Evolutionary conservation across 2,329 filamentous ascomycete species (phyloP).

Genomic region (Cladosporium sp.): DNA sequence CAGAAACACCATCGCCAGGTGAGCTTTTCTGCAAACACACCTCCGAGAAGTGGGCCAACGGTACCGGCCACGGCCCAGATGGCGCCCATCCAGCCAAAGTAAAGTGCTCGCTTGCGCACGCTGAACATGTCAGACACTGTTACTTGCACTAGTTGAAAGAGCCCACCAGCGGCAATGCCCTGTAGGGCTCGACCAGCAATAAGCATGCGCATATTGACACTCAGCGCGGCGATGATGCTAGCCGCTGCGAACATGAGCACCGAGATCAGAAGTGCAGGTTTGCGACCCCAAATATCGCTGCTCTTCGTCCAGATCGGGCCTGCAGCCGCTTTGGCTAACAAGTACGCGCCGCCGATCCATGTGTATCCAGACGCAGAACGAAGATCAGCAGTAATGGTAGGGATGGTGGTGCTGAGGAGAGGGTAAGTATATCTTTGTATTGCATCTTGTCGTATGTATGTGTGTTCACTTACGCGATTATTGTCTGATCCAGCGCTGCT

Average conservation of each 20-base stretch:
- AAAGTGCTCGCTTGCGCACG: constrained; percentile 36
- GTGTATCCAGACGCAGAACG: constrained; percentile 69
- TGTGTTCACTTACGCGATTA: constrained; percentile 44
- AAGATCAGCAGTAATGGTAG: constrained; percentile 61
- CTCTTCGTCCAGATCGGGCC: constrained; percentile 67
- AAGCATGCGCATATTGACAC: constrained; percentile 47
- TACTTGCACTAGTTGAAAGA: constrained; percentile 51
- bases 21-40: constrained; percentile 43
- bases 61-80: constrained; percentile 55
- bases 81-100: constrained; percentile 49
- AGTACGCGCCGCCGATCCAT: constrained; percentile 72
- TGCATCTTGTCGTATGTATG: not conserved
- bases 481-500: constrained; percentile 49
- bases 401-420: constrained; percentile 52
- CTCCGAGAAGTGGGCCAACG: constrained; percentile 51
- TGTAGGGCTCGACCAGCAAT: constrained; percentile 52
- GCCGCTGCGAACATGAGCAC: constrained; percentile 47
- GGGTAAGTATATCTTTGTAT: not conserved
- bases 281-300: constrained; percentile 56
- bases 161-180: constrained; percentile 51
- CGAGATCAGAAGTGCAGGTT: constrained; percentile 48
- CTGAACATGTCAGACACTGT: constrained; percentile 55
- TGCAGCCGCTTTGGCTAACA: constrained; percentile 64
- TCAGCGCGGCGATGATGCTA: constrained; percentile 48
- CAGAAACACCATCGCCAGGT: constrained; percentile 54